These are phyloP conservation scores for Talaromyces trachyspermus DNA, from an alignment of 495 filamentous ascomycete species.

Conservation along the genomic window DNA sequence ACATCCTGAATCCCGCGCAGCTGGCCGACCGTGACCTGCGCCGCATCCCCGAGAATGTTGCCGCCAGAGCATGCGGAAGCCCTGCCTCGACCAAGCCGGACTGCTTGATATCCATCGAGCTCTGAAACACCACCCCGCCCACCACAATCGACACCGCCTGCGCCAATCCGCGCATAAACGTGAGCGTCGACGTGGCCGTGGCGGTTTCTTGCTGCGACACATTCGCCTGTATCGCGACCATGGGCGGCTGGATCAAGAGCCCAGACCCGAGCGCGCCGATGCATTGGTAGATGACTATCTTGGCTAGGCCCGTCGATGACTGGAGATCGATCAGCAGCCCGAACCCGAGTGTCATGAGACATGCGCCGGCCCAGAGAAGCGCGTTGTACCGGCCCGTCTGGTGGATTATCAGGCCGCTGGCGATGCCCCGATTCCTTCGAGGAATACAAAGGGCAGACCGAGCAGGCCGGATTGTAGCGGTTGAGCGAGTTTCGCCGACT, in stretches of 20 bases:
- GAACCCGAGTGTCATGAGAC: conserved; percentile 39
- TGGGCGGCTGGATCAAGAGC: conserved; percentile 49
- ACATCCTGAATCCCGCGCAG: conserved; percentile 21
- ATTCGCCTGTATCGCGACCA: conserved; percentile 69
- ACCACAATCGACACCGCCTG: conserved; percentile 68
- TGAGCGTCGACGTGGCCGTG: conserved; percentile 66
- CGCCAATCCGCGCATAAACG: conserved; percentile 65
- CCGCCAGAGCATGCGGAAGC: conserved; percentile 25
- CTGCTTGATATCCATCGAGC: conserved; percentile 42
- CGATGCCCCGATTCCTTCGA: conserved; percentile 42
- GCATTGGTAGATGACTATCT: conserved; percentile 50
- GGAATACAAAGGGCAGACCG: conserved; percentile 44
- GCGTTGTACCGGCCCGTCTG: conserved; percentile 53
- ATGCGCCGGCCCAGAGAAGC: conserved; percentile 42
- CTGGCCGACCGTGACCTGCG: neutral
- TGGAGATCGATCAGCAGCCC: conserved; percentile 44
- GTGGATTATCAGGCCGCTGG: conserved; percentile 48
- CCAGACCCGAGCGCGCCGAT: conserved; percentile 50
- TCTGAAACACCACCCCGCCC: conserved; percentile 71
- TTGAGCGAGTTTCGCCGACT: conserved; percentile 40
- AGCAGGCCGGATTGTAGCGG: conserved; percentile 46
- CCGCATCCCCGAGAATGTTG: conserved; percentile 38
- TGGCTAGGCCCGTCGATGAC: conserved; percentile 26
- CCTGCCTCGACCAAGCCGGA: conserved; percentile 36
- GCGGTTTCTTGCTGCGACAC: conserved; percentile 64